phyloP scores from a whole-genome alignment of 2,329 filamentous ascomycete genomes.

The Pseudogymnoascus sp. region DNA sequence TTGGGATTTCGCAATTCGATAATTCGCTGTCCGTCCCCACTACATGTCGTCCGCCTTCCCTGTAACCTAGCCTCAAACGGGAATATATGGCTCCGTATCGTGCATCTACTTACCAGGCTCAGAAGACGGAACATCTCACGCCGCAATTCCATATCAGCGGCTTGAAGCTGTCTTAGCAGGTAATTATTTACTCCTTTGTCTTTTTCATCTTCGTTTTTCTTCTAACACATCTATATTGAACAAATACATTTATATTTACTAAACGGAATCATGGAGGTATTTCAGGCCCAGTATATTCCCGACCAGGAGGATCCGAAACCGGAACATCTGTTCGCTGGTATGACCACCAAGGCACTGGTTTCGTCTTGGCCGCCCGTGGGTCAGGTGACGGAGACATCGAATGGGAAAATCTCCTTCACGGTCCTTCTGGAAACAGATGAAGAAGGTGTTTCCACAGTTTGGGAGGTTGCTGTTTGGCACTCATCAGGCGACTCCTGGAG shows the following conservation, averaged over 20 bases:
- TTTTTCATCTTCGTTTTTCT: constrained; percentile 9
- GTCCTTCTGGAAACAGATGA: constrained; percentile 61
- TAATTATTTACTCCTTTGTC: constrained; percentile 4
- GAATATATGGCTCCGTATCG: constrained; percentile 1
- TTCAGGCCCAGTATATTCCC: constrained; percentile 28
- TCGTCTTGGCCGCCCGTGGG: constrained; percentile 66
- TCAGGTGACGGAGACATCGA: constrained; percentile 58
- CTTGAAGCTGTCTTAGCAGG: not conserved
- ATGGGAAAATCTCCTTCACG: constrained; percentile 49
- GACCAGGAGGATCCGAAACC: constrained; percentile 34
- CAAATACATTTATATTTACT: constrained; percentile 16
- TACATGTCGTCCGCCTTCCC: not conserved
- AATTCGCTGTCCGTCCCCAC: not conserved
- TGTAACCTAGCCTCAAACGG: constrained; percentile 4
- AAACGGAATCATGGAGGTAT: constrained; percentile 24
- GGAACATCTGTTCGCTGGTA: constrained; percentile 1
- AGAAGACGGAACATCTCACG: constrained; percentile 4
- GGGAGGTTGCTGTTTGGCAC: constrained; percentile 73
- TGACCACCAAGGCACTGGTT: constrained; percentile 43
- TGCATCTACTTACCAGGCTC: constrained; percentile 2
- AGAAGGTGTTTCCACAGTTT: constrained; percentile 47
- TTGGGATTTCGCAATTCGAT: not conserved
- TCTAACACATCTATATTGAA: not conserved
- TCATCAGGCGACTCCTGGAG: constrained; percentile 47
- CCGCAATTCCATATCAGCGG: not conserved